These are phyloP conservation scores for Pichia kluyveri DNA, from an alignment of 805 yeast species.

Conservation along the genomic window DNA sequence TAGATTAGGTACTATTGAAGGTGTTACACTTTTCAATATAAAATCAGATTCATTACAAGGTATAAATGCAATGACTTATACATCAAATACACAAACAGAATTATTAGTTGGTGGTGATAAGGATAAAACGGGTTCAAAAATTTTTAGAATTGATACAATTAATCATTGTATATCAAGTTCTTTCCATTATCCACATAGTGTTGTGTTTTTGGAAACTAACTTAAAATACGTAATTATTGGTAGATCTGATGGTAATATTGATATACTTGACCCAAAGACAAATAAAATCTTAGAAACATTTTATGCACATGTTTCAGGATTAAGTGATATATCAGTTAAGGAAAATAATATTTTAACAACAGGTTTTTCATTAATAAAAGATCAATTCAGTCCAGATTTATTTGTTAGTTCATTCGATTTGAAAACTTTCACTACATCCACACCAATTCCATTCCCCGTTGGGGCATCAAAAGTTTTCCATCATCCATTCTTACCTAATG, in stretches of 20 bases:
- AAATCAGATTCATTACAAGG: conserved; percentile 23
- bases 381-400: conserved; percentile 58
- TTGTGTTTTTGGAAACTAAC: conserved; percentile 40
- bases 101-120: conserved; percentile 35
- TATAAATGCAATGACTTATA: conserved; percentile 33
- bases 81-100: conserved; percentile 33
- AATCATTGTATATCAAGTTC: conserved; percentile 28
- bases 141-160: conserved; percentile 35
- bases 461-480: conserved; percentile 80
- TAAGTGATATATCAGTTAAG: conserved; percentile 56
- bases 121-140: conserved; percentile 19
- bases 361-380: conserved; percentile 64
- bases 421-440: conserved; percentile 55
- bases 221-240: conserved; percentile 52
- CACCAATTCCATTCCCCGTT: conserved; percentile 82
- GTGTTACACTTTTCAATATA: conserved; percentile 33
- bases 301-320: conserved; percentile 48
- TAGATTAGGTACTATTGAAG: conserved; percentile 48
- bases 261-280: conserved; percentile 51
- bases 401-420: conserved; percentile 77
- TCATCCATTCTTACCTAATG: conserved; percentile 80
- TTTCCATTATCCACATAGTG: conserved; percentile 34
- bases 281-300: conserved; percentile 42
- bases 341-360: conserved; percentile 69
- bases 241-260: conserved; percentile 49